Evolutionary conservation across 805 yeast species (phyloP), one percentile per base, ranked within the genome.

Genomic region (Grigorovia humatica): DNA sequence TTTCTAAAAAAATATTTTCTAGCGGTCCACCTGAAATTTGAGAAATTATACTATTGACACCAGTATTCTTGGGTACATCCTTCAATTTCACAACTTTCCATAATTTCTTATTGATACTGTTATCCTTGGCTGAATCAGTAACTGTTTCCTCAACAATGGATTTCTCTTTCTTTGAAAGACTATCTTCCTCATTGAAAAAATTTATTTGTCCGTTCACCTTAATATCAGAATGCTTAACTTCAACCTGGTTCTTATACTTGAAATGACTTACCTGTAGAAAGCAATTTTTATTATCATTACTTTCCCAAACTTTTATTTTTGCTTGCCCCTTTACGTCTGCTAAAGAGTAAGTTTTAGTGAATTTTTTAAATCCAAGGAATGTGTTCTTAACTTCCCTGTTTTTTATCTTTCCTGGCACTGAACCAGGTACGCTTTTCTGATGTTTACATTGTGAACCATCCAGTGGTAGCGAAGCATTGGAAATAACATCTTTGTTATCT

Each of bases 1-100:
- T 48, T 1, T 59, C 61, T 30, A 70, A 57, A 13, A 64, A 68
- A 4, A 82, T 58, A 48, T 72, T 74, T 55, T 83, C 30, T 13
- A 85, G 65, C 0, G 88, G 85, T 0, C 95, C 95, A 1, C 93
- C 90, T 56, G 74, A 70, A 0, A 83, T 69, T 50, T 79, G 84
- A 0, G 79, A 61, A 18, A 85, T 56, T 9, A 84, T 66, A 42
- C 79, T 70, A 20, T 70, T 70, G 9, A 81, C 55, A 9, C 83
- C 80, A 9, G 78, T 72, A 30, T 63, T 59, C 0, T 59, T 50
- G 0, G 79, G 75, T 27, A 79, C 62, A 18, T 72, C 68, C 27
- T 23, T 38, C 13, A 38, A 8, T 15, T 38, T 38, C 17, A 38
- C 42, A 3, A 38, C 17, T n/a, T 38, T 38, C 42, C 42, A 38